These are phyloP conservation scores for Trichoderma sp. DNA, from an alignment of 2,329 filamentous ascomycete species.

Conservation along the genomic window DNA sequence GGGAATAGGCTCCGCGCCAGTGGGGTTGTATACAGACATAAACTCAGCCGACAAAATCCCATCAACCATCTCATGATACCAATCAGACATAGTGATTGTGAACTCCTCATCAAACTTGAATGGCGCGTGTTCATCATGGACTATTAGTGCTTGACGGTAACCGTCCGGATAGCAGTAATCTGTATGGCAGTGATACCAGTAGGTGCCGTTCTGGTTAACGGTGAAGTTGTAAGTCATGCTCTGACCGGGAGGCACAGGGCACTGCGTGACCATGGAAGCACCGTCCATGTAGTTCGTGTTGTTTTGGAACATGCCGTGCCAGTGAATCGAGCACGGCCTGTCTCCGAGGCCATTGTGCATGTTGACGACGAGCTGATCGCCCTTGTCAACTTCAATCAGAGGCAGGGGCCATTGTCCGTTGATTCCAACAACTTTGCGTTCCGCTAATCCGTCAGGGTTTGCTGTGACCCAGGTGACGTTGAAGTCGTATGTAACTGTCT, in stretches of 20 bases:
- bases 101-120: constrained; percentile 54
- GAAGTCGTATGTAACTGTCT: constrained; percentile 54
- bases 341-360: constrained; percentile 50
- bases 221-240: constrained; percentile 57
- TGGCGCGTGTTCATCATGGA: constrained; percentile 50
- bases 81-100: constrained; percentile 56
- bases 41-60: constrained; percentile 27
- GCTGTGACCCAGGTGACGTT: constrained; percentile 59
- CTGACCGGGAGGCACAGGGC: constrained; percentile 49
- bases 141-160: constrained; percentile 50
- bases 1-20: constrained; percentile 54
- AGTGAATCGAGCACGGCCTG: constrained; percentile 48
- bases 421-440: constrained; percentile 60
- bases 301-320: constrained; percentile 61
- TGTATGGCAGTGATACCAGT: constrained; percentile 60
- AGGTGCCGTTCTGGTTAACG: constrained; percentile 56
- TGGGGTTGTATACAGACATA: constrained; percentile 37
- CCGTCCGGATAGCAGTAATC: constrained; percentile 21
- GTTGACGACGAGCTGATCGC: constrained; percentile 50
- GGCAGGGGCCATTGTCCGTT: constrained; percentile 65
- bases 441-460: constrained; percentile 56
- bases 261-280: constrained; percentile 54
- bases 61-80: constrained; percentile 56
- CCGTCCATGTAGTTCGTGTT: constrained; percentile 60
- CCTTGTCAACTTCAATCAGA: constrained; percentile 51